A percentile compares a stretch with the other conserved stretches of the same genome.
phyloP scores from a whole-genome alignment of 2,329 filamentous ascomycete genomes.

The Fonsecaea pugnacius region DNA sequence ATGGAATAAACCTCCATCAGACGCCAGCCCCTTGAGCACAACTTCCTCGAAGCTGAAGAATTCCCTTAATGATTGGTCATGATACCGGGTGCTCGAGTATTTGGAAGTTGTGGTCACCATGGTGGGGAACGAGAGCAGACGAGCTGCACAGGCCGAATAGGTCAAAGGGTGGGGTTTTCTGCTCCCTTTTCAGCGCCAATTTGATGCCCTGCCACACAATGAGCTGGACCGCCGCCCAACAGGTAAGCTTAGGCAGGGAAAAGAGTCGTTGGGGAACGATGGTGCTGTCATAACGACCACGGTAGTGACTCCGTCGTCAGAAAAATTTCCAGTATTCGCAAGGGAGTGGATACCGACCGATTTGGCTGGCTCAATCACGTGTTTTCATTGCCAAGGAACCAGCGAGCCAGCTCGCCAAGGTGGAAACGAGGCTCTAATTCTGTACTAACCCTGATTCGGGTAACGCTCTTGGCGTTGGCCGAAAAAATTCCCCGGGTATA shows the following conservation, averaged over 20 bases:
- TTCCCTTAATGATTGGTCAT: conserved; percentile 26
- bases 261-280: background rate
- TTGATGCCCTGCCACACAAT: background rate
- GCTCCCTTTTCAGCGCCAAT: background rate
- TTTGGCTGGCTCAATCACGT: background rate
- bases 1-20: conserved; percentile 86
- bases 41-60: conserved; percentile 89
- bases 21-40: conserved; percentile 83
- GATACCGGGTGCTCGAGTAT: conserved; percentile 32
- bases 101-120: conserved; percentile 31
- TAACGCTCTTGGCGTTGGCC: background rate
- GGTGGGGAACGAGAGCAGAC: background rate
- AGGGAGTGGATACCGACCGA: background rate
- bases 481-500: conserved; percentile 10
- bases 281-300: background rate
- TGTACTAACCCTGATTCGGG: background rate
- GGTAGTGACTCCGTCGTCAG: background rate
- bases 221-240: background rate
- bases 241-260: background rate
- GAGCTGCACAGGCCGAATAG: background rate
- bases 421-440: background rate
- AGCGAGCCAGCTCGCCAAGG: too few species aligned
- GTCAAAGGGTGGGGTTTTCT: background rate
- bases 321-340: background rate
- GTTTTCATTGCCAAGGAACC: background rate